Base-by-base conservation (phyloP, 2,329 filamentous ascomycete genomes). In the Albophoma yamanashiensis region DNA sequence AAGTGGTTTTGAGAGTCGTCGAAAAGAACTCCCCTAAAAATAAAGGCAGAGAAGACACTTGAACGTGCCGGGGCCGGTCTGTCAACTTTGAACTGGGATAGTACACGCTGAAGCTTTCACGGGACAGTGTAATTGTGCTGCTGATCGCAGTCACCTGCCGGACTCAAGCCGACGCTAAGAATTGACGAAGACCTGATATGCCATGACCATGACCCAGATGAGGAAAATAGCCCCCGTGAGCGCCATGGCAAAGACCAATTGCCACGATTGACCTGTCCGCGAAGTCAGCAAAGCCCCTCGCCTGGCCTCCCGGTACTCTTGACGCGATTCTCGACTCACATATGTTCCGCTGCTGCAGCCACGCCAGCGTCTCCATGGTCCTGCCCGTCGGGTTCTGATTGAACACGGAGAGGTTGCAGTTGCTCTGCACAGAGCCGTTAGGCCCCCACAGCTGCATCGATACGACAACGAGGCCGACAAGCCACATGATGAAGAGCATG, bases 191-290 rank as follows among this genome's bases (percentile, higher is more conserved):
- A 88, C 85, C 63, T 86, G 83, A 65, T 85, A 84, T 14, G 84
- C 81, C 80, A 88, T 87, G 63, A 87, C 75, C 78, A 87, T 86
- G 67, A 87, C 83, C 85, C 85, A 88, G n/a, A 88, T 68, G 61
- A 87, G 69, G 64, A 87, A 87, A 1, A 86, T 73, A 22, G 72
- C 75, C 0, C 85, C 85, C 2, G 85, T 79, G 31, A 89, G 70
- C 22, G 79, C 79, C 69, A 88, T 85, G 1, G 84, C 79, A 71
- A 87, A 89, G 1, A 83, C 82, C 1, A 86, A 79, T 65, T 85
- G 81, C 86, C 86, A 88, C 52, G 79, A 79, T 71, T 85, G 82
- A 69, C 82, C 81, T 84, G 57, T 40, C 14, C 39, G 50, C 25
- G 2, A 6, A 2, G 56, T 70, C 65, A 70, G 67, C 59, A 36